Percentiles rank a stretch among this genome's conserved stretches.
These are phyloP conservation scores for Trametes sp. DNA, from an alignment of 1,284 basidiomycete genomes.

Conservation along the genomic window DNA sequence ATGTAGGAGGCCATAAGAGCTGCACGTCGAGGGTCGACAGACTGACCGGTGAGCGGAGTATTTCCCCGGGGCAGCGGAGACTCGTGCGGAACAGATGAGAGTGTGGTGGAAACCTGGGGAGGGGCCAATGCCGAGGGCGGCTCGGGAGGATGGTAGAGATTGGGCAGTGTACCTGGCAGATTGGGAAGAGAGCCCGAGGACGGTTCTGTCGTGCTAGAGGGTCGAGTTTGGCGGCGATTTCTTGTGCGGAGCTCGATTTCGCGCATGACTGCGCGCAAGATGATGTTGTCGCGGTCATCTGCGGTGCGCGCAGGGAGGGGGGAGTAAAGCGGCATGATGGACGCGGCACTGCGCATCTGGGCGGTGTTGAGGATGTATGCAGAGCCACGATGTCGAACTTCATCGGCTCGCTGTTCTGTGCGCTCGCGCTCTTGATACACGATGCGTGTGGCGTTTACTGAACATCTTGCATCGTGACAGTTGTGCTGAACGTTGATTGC, in stretches of 20 bases:
- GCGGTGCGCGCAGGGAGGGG: not conserved
- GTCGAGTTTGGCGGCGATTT: too few relatives aligned
- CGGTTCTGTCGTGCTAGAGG: too few relatives aligned
- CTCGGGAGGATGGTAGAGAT: too few relatives aligned
- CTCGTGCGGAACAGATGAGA: too few relatives aligned
- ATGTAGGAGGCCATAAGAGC: too few relatives aligned
- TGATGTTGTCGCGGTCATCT: not conserved
- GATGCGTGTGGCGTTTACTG: not conserved
- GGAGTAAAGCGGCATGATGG: not conserved
- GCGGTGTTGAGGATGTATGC: constrained; percentile 26
- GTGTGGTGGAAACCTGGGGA: too few relatives aligned
- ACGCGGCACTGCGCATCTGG: constrained; percentile 18
- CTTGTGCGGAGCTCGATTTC: not conserved
- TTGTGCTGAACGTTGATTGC: constrained; percentile 29
- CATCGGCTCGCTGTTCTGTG: constrained; percentile 5
- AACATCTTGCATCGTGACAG: constrained; percentile 17
- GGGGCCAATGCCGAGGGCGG: too few relatives aligned
- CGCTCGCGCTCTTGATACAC: constrained; percentile 23
- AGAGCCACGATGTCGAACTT: constrained; percentile 8
- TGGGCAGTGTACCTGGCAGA: too few relatives aligned
- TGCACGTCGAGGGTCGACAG: too few relatives aligned
- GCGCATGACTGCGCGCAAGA: not conserved
- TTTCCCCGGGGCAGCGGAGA: too few relatives aligned
- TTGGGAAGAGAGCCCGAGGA: too few relatives aligned
- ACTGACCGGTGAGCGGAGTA: too few relatives aligned